Conservation (phyloP, 176 grass and related monocot genomes). For the Musa schizocarpa region DNA sequence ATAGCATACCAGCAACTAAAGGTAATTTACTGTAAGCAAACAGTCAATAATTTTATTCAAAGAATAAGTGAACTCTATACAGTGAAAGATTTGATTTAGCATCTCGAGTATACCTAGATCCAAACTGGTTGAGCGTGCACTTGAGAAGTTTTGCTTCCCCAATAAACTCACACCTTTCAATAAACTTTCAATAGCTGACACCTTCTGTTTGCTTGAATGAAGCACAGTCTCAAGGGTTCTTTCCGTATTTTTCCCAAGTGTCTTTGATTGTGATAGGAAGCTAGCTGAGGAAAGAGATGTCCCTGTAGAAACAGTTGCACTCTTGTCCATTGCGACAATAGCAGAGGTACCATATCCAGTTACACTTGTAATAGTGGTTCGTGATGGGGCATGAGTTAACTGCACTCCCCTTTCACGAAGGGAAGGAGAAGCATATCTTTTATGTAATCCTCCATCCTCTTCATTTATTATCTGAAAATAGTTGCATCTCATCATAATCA, state of each 20-base stretch:
- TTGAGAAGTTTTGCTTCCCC: constrained; percentile 64
- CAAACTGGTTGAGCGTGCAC: constrained; percentile 67
- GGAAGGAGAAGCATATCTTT: constrained; percentile 84
- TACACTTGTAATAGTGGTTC: constrained; percentile 41
- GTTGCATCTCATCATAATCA: constrained; percentile 14
- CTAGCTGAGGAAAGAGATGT: constrained; percentile 58
- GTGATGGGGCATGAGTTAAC: constrained; percentile 45
- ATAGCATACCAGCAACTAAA: neutral
- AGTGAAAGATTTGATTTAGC: neutral
- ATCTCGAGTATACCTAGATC: constrained; percentile 78
- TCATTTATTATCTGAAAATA: constrained; percentile 80
- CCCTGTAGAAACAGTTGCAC: constrained; percentile 53
- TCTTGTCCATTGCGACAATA: constrained; percentile 97
- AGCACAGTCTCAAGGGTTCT: constrained; percentile 91
- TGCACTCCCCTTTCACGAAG: constrained; percentile 68
- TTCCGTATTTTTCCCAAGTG: constrained; percentile 48
- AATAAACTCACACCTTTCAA: constrained; percentile 72
- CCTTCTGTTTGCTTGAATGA: constrained; percentile 93
- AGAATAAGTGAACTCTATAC: neutral
- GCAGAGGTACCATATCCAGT: constrained; percentile 86
- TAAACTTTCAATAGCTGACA: constrained; percentile 97
- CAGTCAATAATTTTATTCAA: neutral
- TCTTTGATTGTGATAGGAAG: constrained; percentile 64
- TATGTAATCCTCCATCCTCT: constrained; percentile 92
- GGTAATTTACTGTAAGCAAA: neutral